These are phyloP conservation scores for Fraxinus albicans DNA, from an alignment of 305 asterid genomes.

Conservation along the genomic window DNA sequence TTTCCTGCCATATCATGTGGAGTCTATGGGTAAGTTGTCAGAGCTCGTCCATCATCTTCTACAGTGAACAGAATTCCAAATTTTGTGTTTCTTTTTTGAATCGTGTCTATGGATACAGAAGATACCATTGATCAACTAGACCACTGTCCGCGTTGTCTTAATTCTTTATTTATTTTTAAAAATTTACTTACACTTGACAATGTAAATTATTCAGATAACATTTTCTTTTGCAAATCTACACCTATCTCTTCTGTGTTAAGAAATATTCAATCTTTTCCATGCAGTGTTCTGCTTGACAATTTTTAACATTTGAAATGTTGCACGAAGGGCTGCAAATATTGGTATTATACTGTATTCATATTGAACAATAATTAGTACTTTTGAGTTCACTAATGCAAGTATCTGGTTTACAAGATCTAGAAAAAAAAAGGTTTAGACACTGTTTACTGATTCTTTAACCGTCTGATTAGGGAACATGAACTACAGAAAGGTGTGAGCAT, in stretches of 20 bases:
- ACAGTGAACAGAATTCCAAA: background rate
- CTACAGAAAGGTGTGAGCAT: conserved; percentile 6
- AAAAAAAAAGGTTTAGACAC: background rate
- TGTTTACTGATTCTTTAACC: conserved; percentile 13
- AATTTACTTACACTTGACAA: background rate
- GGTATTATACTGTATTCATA: background rate
- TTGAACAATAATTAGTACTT: background rate
- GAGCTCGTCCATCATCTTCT: conserved; percentile 3
- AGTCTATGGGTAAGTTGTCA: conserved; percentile 51
- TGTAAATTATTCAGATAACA: background rate
- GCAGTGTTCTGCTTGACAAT: background rate
- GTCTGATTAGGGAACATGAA: background rate
- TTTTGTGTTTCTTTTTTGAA: background rate
- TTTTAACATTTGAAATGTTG: background rate
- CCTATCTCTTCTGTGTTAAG: background rate
- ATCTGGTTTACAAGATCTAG: conserved; percentile 1
- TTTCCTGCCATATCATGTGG: conserved; percentile 96
- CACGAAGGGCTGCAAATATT: background rate
- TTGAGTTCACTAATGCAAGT: background rate
- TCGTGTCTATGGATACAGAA: background rate
- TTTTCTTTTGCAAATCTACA: background rate
- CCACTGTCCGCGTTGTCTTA: background rate
- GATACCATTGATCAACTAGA: background rate
- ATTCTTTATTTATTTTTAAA: background rate
- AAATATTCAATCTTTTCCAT: background rate